Evolutionary conservation across 176 grass and related monocot genomes (phyloP).

Genomic region (Aegilops bicornis): DNA sequence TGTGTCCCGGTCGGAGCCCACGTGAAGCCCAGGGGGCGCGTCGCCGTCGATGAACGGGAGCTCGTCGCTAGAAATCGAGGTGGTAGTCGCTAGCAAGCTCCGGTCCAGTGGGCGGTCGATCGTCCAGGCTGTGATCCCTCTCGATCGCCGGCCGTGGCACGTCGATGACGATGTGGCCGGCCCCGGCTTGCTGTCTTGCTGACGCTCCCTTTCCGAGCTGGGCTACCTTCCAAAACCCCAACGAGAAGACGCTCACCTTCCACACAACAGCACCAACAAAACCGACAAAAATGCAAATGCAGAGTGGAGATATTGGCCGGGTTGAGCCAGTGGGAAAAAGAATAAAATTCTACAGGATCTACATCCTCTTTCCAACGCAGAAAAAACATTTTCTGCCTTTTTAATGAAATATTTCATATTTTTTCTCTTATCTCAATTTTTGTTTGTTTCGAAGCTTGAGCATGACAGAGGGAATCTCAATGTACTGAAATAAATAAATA

Average conservation of each 20-base stretch:
- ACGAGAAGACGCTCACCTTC: neutral
- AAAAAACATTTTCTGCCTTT: no score
- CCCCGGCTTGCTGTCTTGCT: neutral
- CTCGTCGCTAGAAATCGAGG: neutral
- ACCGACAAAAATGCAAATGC: neutral
- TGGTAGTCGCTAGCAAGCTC: neutral
- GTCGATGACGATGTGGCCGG: neutral
- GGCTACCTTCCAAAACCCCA: neutral
- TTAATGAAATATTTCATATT: no score
- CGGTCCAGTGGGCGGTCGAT: neutral
- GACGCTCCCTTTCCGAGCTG: neutral
- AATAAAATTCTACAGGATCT: neutral
- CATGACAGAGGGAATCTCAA: neutral
- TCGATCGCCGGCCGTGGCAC: neutral
- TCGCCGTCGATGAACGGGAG: conserved; percentile 33
- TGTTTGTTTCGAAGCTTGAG: neutral
- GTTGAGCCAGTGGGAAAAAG: neutral
- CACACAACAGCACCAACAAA: neutral
- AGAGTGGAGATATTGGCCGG: neutral
- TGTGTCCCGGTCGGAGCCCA: conserved; percentile 31
- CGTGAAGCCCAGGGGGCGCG: conserved; percentile 30
- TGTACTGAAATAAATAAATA: neutral
- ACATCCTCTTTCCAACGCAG: no score
- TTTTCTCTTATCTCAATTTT: neutral
- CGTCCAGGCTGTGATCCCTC: neutral